Base-by-base conservation (phyloP, 371 early-diverging fungal genomes). In the Zopfochytrium polystomum region DNA sequence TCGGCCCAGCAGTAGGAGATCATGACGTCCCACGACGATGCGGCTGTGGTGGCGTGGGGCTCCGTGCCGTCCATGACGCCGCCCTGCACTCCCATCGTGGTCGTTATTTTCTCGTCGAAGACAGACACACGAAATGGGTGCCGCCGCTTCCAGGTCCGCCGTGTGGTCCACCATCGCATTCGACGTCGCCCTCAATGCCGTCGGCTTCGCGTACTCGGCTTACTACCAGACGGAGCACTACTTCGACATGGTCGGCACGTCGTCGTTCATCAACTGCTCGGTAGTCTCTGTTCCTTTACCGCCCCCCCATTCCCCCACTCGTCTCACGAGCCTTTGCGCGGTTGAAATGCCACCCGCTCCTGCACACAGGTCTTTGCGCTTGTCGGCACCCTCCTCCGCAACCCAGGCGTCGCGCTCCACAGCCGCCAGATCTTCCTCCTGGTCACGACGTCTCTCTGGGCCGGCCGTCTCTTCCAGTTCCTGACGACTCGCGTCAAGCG, bases 211-310 rank as follows among this genome's bases (percentile, higher is more conserved):
- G 20, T 52, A 60, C 15, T 58, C 63, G 34, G 54, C 60, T 1
- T n/a, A 49, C 20, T 47, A 55, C 30, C 61, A 63, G 51, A 73
- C 66, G 5, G 70, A 73, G 46, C 49, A 53, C 20, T 65, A 49
- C 31, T 73, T 63, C 45, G 73, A 73, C 45, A 34, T 46, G 25
- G 58, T 60, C 29, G 73, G 73, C 18, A 59, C 70, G 5, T 51
- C 55, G 3, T 52, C 63, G 45, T 70, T 59, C 55, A 34, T 59
- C 1, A 47, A 52, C 2, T 47, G 46, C 42, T 18, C 59, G 9
- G 49, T 62, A 30, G 45, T 26, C 11, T 23, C 59, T 18, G 49
- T 50, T 6, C 15, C 50, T 29, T 50, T n/a, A n/a, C 38, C n/a
- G 38, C 38, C n/a, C 38, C 11, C 9, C 38, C n/a, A n/a, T 38